Evolutionary conservation across 164 flowering plant species (phyloP).

Genomic region (grape (Vitis vinifera)): DNA sequence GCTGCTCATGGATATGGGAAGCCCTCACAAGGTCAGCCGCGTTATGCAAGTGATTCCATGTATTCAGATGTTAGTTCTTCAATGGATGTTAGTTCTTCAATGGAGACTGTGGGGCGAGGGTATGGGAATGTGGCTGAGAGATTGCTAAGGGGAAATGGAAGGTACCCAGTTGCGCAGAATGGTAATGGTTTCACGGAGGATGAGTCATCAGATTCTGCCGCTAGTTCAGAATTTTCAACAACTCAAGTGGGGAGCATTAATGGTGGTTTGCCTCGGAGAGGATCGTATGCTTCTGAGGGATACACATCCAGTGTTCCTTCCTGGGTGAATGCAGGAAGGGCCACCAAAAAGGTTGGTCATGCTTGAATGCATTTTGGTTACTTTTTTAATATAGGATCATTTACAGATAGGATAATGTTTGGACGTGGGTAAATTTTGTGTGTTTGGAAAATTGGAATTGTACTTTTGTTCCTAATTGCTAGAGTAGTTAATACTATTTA

Average conservation of each 20-base stretch:
- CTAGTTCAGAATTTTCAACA: conserved; percentile 68
- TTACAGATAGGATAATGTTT: too few relatives aligned
- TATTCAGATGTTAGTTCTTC: conserved; percentile 55
- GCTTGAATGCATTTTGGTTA: not conserved
- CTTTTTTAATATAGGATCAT: too few relatives aligned
- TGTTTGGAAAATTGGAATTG: too few relatives aligned
- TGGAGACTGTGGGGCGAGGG: conserved; percentile 34
- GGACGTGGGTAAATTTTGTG: too few relatives aligned
- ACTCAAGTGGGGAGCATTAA: conserved; percentile 43
- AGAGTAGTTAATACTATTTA: too few relatives aligned
- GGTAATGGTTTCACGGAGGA: conserved; percentile 57
- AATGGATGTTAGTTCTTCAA: conserved; percentile 48
- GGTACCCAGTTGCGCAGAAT: conserved; percentile 33
- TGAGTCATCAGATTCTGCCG: conserved; percentile 69
- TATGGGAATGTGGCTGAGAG: conserved; percentile 18
- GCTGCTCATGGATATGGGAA: conserved; percentile 15
- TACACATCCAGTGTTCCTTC: conserved; percentile 61
- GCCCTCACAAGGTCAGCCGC: conserved; percentile 10
- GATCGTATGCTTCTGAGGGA: conserved; percentile 40
- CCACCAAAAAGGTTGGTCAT: conserved; percentile 40
- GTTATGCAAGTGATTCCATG: conserved; percentile 30
- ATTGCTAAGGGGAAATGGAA: conserved; percentile 27
- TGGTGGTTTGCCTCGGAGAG: conserved; percentile 26
- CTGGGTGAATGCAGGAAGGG: conserved; percentile 26
- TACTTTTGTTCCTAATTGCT: too few relatives aligned